A percentile compares a stretch with the other conserved stretches of the same genome.
phyloP scores from a whole-genome alignment of 2,329 filamentous ascomycete species.

The Pseudogymnoascus sp. region DNA sequence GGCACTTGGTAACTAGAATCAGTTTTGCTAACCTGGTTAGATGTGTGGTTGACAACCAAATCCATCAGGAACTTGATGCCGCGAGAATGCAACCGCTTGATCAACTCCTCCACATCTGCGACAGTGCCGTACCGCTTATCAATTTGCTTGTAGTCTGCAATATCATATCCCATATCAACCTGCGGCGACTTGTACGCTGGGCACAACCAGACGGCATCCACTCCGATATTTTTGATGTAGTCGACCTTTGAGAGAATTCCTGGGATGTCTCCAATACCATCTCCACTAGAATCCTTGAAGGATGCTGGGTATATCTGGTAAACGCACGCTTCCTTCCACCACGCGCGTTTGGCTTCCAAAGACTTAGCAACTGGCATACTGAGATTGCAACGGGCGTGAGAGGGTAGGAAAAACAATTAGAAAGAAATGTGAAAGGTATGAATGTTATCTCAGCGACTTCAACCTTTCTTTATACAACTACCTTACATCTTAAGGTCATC shows the following conservation, averaged over 20 bases:
- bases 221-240: slow-evolving; percentile 53
- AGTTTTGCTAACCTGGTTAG: slow-evolving; percentile 15
- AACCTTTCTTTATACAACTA: too few relatives aligned
- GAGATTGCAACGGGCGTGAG: too few relatives aligned
- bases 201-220: slow-evolving; percentile 61
- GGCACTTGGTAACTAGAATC: too few relatives aligned
- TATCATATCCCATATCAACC: slow-evolving; percentile 66
- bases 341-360: slow-evolving; percentile 13
- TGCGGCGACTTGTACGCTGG: slow-evolving; percentile 60
- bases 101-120: slow-evolving; percentile 56
- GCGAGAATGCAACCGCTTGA: slow-evolving; percentile 50
- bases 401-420: too few relatives aligned
- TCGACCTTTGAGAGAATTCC: slow-evolving; percentile 57
- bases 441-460: too few relatives aligned
- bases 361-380: too few relatives aligned
- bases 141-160: slow-evolving; percentile 62
- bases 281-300: slow-evolving; percentile 49
- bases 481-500: too few relatives aligned
- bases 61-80: slow-evolving; percentile 65
- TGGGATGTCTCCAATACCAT: slow-evolving; percentile 54
- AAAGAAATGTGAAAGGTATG: too few relatives aligned
- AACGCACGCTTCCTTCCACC: slow-evolving; percentile 37
- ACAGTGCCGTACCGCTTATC: slow-evolving; percentile 61
- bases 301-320: slow-evolving; percentile 56
- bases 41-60: slow-evolving; percentile 66